Conservation (phyloP, 148 eudicot species). For the Rhododendron henanense region DNA sequence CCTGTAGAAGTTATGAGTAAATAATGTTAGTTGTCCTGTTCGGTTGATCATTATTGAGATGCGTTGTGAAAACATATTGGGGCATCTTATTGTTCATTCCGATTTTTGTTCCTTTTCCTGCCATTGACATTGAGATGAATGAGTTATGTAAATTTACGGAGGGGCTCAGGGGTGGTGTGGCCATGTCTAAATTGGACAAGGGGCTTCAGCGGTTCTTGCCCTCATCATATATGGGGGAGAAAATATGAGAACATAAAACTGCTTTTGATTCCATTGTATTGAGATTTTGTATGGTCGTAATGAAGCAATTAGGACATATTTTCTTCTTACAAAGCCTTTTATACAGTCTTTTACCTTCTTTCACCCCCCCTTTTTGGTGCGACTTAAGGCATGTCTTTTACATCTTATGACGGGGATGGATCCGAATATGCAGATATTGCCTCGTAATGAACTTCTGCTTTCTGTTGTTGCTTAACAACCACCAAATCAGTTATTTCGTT, state of each 20-base stretch:
- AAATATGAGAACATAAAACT: not conserved
- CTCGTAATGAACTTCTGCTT: not conserved
- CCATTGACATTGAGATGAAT: not conserved
- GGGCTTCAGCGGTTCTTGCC: not conserved
- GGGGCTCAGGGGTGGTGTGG: not conserved
- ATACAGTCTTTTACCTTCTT: not conserved
- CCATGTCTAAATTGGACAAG: not conserved
- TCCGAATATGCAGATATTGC: not conserved
- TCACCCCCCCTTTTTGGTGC: not conserved
- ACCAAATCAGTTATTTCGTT: not conserved
- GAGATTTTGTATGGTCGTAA: not conserved
- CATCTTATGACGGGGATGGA: not conserved
- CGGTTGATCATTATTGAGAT: not conserved
- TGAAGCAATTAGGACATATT: not conserved
- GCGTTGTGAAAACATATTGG: not conserved
- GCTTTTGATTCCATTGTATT: not conserved
- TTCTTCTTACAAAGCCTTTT: not conserved
- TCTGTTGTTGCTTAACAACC: not conserved
- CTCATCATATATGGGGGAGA: not conserved
- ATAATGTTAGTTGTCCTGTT: not conserved
- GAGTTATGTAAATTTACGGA: not conserved
- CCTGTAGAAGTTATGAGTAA: not conserved
- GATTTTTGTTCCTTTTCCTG: not conserved
- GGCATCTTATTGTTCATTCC: not conserved
- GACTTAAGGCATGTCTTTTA: not conserved